Percentiles rank a stretch among this genome's conserved stretches.
Evolutionary conservation across 345 rosid genomes (phyloP).

Genomic region (Hibiscus trionum): DNA sequence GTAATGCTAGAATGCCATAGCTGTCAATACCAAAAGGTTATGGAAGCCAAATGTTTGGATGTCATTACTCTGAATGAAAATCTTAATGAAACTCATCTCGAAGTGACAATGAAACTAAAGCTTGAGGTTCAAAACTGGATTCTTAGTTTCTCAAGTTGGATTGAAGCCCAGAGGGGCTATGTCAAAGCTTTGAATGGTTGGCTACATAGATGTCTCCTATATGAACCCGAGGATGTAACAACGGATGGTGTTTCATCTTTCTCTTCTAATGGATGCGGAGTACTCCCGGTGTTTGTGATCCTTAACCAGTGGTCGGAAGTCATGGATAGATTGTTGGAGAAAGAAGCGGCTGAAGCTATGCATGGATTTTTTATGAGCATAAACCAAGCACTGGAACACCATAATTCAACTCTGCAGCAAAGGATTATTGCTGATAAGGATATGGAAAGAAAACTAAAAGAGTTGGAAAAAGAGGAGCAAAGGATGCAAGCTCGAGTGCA

Average conservation of each 20-base stretch:
- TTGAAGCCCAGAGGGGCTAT: slow-evolving; percentile 40
- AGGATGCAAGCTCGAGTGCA: slow-evolving; percentile 24
- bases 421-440: slow-evolving; percentile 31
- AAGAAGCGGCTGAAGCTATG: slow-evolving; percentile 21
- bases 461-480: slow-evolving; percentile 35
- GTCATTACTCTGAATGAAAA: slow-evolving; percentile 23
- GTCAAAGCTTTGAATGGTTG: slow-evolving; percentile 59
- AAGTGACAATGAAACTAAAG: slow-evolving; percentile 48
- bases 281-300: slow-evolving; percentile 39
- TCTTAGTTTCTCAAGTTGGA: slow-evolving; percentile 46
- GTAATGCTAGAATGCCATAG: slow-evolving; percentile 57
- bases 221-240: slow-evolving; percentile 37
- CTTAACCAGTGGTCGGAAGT: slow-evolving; percentile 44
- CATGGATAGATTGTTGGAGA: slow-evolving; percentile 29
- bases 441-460: slow-evolving; percentile 31
- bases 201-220: slow-evolving; percentile 44
- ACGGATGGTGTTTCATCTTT: slow-evolving; percentile 26
- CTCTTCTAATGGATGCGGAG: slow-evolving; percentile 33
- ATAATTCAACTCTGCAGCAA: slow-evolving; percentile 21
- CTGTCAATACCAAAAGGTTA: slow-evolving; percentile 29
- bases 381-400: slow-evolving; percentile 4
- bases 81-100: slow-evolving; percentile 33
- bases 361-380: not conserved
- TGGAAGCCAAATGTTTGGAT: slow-evolving; percentile 38
- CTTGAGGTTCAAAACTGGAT: slow-evolving; percentile 48